Evolutionary conservation across 2,329 filamentous ascomycete species (phyloP), one percentile per base, ranked within the genome.

Genomic region (Colletotrichum spinosum): DNA sequence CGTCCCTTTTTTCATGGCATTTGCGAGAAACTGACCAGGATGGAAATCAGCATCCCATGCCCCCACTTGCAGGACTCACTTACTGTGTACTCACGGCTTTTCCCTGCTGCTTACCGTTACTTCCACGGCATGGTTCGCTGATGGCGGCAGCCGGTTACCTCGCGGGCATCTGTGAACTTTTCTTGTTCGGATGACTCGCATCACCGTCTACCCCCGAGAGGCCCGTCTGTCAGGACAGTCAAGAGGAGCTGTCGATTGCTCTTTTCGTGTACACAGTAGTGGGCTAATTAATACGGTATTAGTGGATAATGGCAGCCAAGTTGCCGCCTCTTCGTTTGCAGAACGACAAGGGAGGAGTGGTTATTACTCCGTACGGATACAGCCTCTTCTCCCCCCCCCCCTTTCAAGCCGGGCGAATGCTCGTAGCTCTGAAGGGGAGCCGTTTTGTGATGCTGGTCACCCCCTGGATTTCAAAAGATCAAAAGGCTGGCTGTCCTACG

Each of bases 111-210:
- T 37, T 46, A 15, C 49, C 35, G 39, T 37, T 25, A 9, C 17
- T 17, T 37, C 15, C 37, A 35, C 33, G 38, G 8, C 46, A 17
- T 37, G 11, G n/a, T 13, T 41, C 44, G 25, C 25, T 52, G 25
- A 25, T 25, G 35, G 35, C 46, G 48, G 37, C 46, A 48, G 41
- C 42, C 37, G 37, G 37, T 33, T 33, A 49, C n/a, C 46, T 44
- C 49, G 50, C 49, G 52, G 39, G 48, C 37, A n/a, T 56, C 52
- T 53, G 25, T 34, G 25, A 25, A 5, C 25, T 55, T 38, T 13
- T 13, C 15, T 53, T 44, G 35, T 57, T 57, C 48, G 38, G 53
- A 66, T 63, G 48, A 45, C 52, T 66, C 58, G 63, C 53, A 63
- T 62, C 58, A n/a, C 42, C 48, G 11, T 42, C 58, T 38, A 39